Conservation (phyloP, 73 alveolate species). For the Paramecium caudatum region DNA sequence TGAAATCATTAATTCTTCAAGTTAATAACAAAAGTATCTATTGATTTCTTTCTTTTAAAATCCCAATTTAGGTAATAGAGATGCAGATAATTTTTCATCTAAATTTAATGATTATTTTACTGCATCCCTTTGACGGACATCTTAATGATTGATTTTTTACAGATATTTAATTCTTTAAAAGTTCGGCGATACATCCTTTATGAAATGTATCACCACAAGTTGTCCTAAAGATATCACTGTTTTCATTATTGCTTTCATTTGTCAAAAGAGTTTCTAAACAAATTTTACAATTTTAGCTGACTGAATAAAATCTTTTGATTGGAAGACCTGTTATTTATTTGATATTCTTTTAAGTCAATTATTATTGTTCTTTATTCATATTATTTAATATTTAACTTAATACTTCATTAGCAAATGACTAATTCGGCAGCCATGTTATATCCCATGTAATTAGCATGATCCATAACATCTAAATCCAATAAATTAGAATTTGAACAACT, state of each 20-base stretch:
- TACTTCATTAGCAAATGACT: conserved; percentile 68
- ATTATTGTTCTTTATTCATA: too few species aligned
- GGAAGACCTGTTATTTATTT: neutral
- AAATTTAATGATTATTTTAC: conserved; percentile 20
- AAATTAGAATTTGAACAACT: conserved; percentile 55
- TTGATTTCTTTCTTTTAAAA: neutral
- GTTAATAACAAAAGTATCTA: conserved; percentile 24
- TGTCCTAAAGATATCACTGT: neutral
- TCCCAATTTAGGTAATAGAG: conserved; percentile 53
- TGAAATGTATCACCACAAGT: conserved; percentile 75
- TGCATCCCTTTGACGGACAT: conserved; percentile 67
- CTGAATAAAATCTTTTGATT: neutral
- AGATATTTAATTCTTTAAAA: conserved; percentile 19
- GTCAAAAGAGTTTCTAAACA: too few species aligned
- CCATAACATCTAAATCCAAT: conserved; percentile 15
- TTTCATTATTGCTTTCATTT: too few species aligned
- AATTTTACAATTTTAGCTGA: neutral
- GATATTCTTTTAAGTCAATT: too few species aligned
- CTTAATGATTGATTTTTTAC: conserved; percentile 26
- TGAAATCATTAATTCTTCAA: conserved; percentile 46
- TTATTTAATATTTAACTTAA: too few species aligned
- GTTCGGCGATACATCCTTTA: conserved; percentile 61
- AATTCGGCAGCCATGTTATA: conserved; percentile 69
- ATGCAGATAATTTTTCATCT: conserved; percentile 37
- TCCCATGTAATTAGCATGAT: conserved; percentile 69